These are phyloP conservation scores for Ammopiptanthus mongolicus DNA, from an alignment of 306 rosid genomes.

Conservation along the genomic window DNA sequence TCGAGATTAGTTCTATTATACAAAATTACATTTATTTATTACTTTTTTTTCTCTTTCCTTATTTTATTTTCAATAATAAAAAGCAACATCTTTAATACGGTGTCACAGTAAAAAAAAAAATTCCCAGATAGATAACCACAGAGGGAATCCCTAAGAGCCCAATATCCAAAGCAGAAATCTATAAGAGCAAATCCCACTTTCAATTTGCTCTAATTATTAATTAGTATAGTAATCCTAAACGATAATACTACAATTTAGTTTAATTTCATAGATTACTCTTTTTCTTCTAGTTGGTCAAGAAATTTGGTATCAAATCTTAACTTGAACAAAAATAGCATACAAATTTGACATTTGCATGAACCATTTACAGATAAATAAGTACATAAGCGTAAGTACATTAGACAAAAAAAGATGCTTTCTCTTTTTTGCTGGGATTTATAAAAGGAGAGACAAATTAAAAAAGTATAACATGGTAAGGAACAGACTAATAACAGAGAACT, in stretches of 20 bases:
- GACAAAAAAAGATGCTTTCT: neutral
- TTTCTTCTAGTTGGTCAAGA: neutral
- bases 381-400: neutral
- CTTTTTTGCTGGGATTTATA: neutral
- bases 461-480: conserved; percentile 9
- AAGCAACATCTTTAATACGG: no score
- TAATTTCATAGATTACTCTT: neutral
- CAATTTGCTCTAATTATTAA: conserved; percentile 14
- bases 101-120: no score
- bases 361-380: neutral
- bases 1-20: no score
- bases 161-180: conserved; percentile 36
- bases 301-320: neutral
- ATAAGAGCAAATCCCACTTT: conserved; percentile 61
- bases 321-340: neutral
- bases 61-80: no score
- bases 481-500: neutral
- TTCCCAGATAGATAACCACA: conserved; percentile 19
- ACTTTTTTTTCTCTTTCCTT: no score
- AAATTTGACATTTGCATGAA: conserved; percentile 3
- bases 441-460: conserved; percentile 16
- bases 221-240: neutral
- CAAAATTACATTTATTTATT: no score
- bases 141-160: conserved; percentile 87
- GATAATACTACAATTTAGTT: neutral